Evolutionary conservation across 805 yeast genomes (phyloP), one percentile per base, ranked within the genome.

Genomic region (Kluyveromyces starmeri): DNA sequence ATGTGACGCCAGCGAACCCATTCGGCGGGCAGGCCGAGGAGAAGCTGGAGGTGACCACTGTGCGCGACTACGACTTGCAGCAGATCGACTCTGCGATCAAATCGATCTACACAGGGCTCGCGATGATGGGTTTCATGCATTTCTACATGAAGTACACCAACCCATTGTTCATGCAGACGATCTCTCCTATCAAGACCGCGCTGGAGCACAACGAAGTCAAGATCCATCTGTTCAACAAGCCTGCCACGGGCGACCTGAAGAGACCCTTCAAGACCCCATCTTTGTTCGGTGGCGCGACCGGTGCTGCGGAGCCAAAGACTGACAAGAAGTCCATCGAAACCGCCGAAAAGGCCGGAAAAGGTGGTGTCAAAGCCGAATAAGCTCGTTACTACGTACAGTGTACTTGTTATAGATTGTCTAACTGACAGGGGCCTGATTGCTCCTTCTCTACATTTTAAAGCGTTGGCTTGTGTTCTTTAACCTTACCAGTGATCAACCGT

Each of bases 41-140:
- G 35, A 75, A 74, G 61, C 71, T 86, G 41, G 82, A 83, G 43
- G 83, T 89, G 45, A 85, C 96, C 46, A 89, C 97, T 35, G 85
- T 86, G 45, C 84, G 77, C 69, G 96, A 92, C 50, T 92, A 92
- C 69, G 98, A 92, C 63, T 73, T 88, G 59, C 71, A 77, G 56
- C 96, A 89, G 67, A 72, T 89, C 42, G 77, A 83, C 61, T 41
- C 74, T 34, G 78, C 85, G 40, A 71, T 88, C 62, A 85, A 83
- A 64, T 75, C 94, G 45, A 73, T 85, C 47, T 78, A 80, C 70
- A 83, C 94, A 44, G 82, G 94, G 45, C 58, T 88, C 48, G 96
- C 94, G 51, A 85, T 92, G 95, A 88, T 92, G 88, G 94, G 81
- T 17, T 83, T 89, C 78, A 88, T 89, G 97, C 98, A 92, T 64